Evolutionary conservation across 2,329 filamentous ascomycete genomes (phyloP), one percentile per base, ranked within the genome.

Genomic region (Calonectria multiphialidica): DNA sequence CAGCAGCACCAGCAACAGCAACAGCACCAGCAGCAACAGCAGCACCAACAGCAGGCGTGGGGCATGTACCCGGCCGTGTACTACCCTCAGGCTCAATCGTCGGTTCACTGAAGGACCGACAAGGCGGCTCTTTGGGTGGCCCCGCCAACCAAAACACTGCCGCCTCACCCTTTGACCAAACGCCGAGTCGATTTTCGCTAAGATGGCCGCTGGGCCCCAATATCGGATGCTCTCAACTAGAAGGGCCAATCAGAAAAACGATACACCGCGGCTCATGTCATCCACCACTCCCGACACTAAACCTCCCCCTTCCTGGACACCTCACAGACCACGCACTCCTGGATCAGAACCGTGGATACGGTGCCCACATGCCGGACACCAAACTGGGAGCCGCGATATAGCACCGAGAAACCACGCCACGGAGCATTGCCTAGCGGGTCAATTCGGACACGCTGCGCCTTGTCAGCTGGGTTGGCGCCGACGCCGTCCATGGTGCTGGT

Each of bases 381-480:
- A 82, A 15, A 25, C 30, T 65, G 62, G n/a, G 44, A 47, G 61
- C 61, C 61, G 62, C 62, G 62, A 65, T 82, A 83, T 81, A 83
- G 64, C 80, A 50, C 77, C 47, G 77, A 83, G 57, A 83, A 84
- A 28, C 76, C 81, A 57, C 80, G 81, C 25, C 84, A 83, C 68
- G 77, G 80, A 18, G 62, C 80, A 5, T 86, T 86, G 68, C 81
- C 50, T 79, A 80, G 47, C 77, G 79, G 66, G 57, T 82, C 45
- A 85, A 85, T 73, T 80, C 76, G 50, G 74, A 76, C 44, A 81
- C 78, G 66, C 66, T 85, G 57, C 81, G 81, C 37, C 72, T 82
- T 62, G 74, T 82, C 55, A 82, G 84, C 63, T 42, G 49, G 47
- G 33, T 33, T 66, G 45, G 63, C 47, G 47, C 47, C 47, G 21